phyloP scores from a whole-genome alignment of 2,329 filamentous ascomycete genomes.

The Colletotrichum zoysiae region DNA sequence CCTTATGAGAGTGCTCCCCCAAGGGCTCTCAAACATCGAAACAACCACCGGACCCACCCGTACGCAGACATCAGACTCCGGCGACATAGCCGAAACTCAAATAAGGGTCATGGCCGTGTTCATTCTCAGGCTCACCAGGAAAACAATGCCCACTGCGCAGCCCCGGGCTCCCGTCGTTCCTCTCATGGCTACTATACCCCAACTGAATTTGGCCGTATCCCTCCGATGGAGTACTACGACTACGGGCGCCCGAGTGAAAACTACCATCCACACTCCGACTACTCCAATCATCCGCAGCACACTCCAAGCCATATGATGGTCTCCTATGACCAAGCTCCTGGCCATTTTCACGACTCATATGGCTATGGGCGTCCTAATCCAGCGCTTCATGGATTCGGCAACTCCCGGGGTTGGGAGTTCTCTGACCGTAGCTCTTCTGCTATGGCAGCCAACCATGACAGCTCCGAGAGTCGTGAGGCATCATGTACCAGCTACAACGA shows the following conservation, averaged over 20 bases:
- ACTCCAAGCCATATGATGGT: neutral
- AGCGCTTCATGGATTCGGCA: neutral
- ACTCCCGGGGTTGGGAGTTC: neutral
- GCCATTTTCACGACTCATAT: neutral
- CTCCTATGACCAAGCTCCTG: neutral
- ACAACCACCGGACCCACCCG: constrained; percentile 1
- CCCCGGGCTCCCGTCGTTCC: too few relatives aligned
- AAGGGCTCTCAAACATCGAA: neutral
- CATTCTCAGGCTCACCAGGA: neutral
- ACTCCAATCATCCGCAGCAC: neutral
- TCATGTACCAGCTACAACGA: neutral
- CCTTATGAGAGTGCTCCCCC: neutral
- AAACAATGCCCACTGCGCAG: neutral
- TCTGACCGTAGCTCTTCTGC: neutral
- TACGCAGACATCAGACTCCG: neutral
- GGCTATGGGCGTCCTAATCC: neutral
- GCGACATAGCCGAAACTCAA: neutral
- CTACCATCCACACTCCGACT: neutral
- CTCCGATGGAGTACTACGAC: neutral
- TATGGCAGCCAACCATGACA: neutral
- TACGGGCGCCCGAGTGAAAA: neutral
- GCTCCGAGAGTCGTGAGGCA: neutral
- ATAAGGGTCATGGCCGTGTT: neutral
- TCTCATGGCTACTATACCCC: neutral
- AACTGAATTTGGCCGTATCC: neutral